Percentiles rank a stretch among this genome's conserved stretches.
Conservation (phyloP, 805 yeast species). For the Peterozyma xylosa region DNA sequence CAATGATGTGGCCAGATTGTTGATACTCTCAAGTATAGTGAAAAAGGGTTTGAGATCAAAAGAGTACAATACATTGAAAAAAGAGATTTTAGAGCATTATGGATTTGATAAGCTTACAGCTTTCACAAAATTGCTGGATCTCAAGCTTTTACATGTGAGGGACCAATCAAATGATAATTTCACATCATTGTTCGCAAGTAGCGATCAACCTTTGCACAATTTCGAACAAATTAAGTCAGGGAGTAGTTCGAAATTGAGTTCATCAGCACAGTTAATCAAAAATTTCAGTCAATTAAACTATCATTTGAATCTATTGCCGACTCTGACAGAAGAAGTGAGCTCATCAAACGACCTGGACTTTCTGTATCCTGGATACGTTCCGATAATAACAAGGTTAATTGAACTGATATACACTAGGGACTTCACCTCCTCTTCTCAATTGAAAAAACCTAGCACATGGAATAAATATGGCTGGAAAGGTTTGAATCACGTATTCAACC, state of each 20-base stretch:
- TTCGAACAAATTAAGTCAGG: neutral
- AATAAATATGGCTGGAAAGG: conserved; percentile 32
- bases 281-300: conserved; percentile 24
- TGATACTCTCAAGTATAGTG: conserved; percentile 52
- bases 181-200: conserved; percentile 9
- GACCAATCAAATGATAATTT: conserved; percentile 14
- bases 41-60: conserved; percentile 63
- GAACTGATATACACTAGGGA: conserved; percentile 61
- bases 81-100: conserved; percentile 51
- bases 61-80: conserved; percentile 49
- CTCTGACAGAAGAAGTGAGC: conserved; percentile 8
- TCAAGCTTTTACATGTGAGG: conserved; percentile 36
- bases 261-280: conserved; percentile 20
- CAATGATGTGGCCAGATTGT: conserved; percentile 39
- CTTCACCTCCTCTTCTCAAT: conserved; percentile 17
- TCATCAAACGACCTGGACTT: conserved; percentile 35
- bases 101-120: conserved; percentile 49
- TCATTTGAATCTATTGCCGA: conserved; percentile 43
- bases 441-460: neutral
- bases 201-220: too few relatives aligned
- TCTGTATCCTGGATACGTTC: conserved; percentile 78
- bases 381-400: conserved; percentile 61
- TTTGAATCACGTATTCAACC: conserved; percentile 28
- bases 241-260: conserved; percentile 4
- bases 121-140: conserved; percentile 39